Evolutionary conservation across 306 rosid genomes (phyloP).

Genomic region (Gastrolobium villosum): DNA sequence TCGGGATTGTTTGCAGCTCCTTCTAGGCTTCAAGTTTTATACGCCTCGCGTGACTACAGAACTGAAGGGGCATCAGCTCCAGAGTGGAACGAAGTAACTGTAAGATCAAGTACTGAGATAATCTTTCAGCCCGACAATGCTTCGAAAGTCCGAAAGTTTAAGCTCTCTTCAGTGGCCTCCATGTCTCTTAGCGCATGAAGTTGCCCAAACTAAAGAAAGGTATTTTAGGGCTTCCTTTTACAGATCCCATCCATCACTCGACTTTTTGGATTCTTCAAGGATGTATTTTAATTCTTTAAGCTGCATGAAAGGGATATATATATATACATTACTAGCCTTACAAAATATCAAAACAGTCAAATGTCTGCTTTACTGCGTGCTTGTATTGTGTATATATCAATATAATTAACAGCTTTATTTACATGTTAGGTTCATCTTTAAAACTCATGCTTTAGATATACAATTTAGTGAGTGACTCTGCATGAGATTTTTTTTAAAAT

Average conservation of each 20-base stretch:
- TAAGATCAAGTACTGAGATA: slow-evolving; percentile 84
- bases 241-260: background rate
- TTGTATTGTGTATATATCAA: slow-evolving; percentile 26
- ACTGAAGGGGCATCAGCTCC: slow-evolving; percentile 70
- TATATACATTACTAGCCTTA: slow-evolving; percentile 18
- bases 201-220: slow-evolving; percentile 7
- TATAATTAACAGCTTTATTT: slow-evolving; percentile 12
- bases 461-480: background rate
- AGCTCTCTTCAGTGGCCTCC: slow-evolving; percentile 78
- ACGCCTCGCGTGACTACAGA: slow-evolving; percentile 75
- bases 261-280: background rate
- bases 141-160: slow-evolving; percentile 69
- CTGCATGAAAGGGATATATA: slow-evolving; percentile 15
- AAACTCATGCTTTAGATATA: background rate
- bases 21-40: slow-evolving; percentile 83
- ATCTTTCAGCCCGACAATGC: slow-evolving; percentile 71
- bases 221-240: slow-evolving; percentile 14
- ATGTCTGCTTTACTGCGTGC: background rate
- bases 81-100: slow-evolving; percentile 78
- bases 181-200: slow-evolving; percentile 81
- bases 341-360: background rate
- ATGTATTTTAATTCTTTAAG: slow-evolving; percentile 2
- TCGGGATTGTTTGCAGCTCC: slow-evolving; percentile 67
- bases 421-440: background rate
- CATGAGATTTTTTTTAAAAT: background rate